phyloP scores from a whole-genome alignment of 2,329 filamentous ascomycete species.

The Penicillium sp. region DNA sequence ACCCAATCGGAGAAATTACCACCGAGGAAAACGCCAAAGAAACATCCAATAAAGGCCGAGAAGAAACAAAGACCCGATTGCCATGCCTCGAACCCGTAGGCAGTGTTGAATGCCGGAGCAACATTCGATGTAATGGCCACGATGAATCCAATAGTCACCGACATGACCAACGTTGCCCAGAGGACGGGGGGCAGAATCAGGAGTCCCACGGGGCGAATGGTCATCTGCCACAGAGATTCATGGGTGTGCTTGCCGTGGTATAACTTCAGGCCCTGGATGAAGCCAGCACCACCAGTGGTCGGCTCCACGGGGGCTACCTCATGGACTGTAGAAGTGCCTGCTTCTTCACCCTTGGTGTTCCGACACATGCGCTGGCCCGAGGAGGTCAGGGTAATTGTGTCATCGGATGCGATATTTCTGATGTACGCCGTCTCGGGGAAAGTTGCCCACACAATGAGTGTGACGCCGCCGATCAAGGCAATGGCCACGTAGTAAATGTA shows the following conservation, averaged over 20 bases:
- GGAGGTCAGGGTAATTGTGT: conserved; percentile 11
- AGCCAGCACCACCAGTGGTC: conserved; percentile 3
- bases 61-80: conserved; percentile 59
- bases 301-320: conserved; percentile 5
- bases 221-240: conserved; percentile 26
- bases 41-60: conserved; percentile 19
- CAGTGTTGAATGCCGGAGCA: conserved; percentile 22
- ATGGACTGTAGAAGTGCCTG: conserved; percentile 4
- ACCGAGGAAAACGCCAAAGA: conserved; percentile 56
- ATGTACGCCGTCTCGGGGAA: conserved; percentile 23
- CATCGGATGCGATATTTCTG: conserved; percentile 5
- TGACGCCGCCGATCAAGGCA: conserved; percentile 18
- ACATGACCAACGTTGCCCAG: conserved; percentile 31
- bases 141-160: conserved; percentile 38
- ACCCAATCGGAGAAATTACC: conserved; percentile 49
- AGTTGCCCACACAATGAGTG: conserved; percentile 15
- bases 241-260: conserved; percentile 43
- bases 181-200: conserved; percentile 26
- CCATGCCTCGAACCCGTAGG: conserved; percentile 40
- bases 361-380: conserved; percentile 10
- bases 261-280: conserved; percentile 15
- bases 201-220: conserved; percentile 24
- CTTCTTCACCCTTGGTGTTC: conserved; percentile 8
- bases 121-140: conserved; percentile 32
- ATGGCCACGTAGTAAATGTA: conserved; percentile 23